A percentile compares a stretch with the other conserved stretches of the same genome.
phyloP scores from a whole-genome alignment of 768 basidiomycete genomes.

The Pulveroboletus sp. region DNA sequence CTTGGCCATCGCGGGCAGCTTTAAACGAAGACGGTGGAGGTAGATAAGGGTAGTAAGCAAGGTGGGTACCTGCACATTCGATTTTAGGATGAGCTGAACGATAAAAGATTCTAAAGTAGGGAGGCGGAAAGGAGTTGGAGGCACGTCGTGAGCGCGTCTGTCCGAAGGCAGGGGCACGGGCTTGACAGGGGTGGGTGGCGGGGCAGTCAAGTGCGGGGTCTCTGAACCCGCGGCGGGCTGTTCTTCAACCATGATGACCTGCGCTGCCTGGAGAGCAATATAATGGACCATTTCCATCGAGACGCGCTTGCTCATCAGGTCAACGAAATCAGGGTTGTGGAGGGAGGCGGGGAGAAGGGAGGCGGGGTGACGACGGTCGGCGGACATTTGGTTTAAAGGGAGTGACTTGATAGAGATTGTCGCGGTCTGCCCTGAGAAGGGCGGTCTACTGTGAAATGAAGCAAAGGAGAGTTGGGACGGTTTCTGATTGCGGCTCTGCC shows the following conservation, averaged over 20 bases:
- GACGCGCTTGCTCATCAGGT: slow-evolving; percentile 73
- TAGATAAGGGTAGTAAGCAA: slow-evolving; percentile 88
- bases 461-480: background rate
- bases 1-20: slow-evolving; percentile 78
- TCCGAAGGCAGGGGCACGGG: slow-evolving; percentile 32
- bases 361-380: slow-evolving; percentile 56
- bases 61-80: slow-evolving; percentile 88
- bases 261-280: slow-evolving; percentile 73
- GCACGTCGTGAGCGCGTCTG: slow-evolving; percentile 24
- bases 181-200: slow-evolving; percentile 63
- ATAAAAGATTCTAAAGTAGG: slow-evolving; percentile 85
- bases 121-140: slow-evolving; percentile 32
- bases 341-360: slow-evolving; percentile 72
- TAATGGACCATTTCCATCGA: slow-evolving; percentile 82
- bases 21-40: slow-evolving; percentile 78
- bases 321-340: slow-evolving; percentile 79
- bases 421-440: slow-evolving; percentile 3
- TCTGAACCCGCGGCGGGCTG: slow-evolving; percentile 27
- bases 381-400: slow-evolving; percentile 29
- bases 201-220: slow-evolving; percentile 48
- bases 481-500: background rate
- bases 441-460: slow-evolving; percentile 12
- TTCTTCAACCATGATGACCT: slow-evolving; percentile 69
- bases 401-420: slow-evolving; percentile 32
- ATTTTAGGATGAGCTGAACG: slow-evolving; percentile 66